Percentiles rank a stretch among this genome's conserved stretches.
Conservation (phyloP, 192 early-diverging fungal genomes). For the Umbelopsis ramanniana region DNA sequence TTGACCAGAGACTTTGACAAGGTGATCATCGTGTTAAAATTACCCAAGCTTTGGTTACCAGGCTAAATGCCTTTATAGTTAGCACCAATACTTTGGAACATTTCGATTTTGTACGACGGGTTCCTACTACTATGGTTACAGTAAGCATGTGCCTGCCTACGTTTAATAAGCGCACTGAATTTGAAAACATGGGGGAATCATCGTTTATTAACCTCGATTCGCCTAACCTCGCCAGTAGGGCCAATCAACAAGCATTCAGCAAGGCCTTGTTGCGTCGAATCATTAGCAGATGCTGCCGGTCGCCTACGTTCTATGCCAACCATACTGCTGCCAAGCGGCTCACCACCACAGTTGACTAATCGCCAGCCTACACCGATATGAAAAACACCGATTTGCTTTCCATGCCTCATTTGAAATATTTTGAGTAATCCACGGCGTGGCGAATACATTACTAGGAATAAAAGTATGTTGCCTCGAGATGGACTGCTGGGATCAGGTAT, state of each 20-base stretch:
- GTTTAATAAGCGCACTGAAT: too few species aligned
- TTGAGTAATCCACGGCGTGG: conserved; percentile 66
- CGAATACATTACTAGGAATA: conserved; percentile 70
- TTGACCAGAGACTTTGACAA: too few species aligned
- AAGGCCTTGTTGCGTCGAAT: conserved; percentile 30
- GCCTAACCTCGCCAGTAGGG: conserved; percentile 54
- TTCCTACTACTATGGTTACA: too few species aligned
- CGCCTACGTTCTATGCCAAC: conserved; percentile 26
- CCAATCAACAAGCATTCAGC: conserved; percentile 58
- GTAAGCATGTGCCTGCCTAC: too few species aligned
- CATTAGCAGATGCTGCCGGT: neutral
- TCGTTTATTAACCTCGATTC: conserved; percentile 32
- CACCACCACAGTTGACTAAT: conserved; percentile 51
- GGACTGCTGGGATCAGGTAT: conserved; percentile 24
- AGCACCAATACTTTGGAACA: too few species aligned
- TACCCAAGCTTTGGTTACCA: too few species aligned
- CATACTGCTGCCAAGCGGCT: conserved; percentile 47
- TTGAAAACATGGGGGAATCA: neutral
- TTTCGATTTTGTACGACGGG: too few species aligned
- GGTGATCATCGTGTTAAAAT: too few species aligned
- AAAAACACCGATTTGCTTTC: conserved; percentile 59
- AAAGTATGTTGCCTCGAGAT: conserved; percentile 17
- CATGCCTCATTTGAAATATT: conserved; percentile 64
- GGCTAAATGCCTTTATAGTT: too few species aligned
- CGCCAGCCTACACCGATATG: conserved; percentile 64